Base-by-base conservation (phyloP, 1,139 yeast genomes). In the Diutina neorugosa region DNA sequence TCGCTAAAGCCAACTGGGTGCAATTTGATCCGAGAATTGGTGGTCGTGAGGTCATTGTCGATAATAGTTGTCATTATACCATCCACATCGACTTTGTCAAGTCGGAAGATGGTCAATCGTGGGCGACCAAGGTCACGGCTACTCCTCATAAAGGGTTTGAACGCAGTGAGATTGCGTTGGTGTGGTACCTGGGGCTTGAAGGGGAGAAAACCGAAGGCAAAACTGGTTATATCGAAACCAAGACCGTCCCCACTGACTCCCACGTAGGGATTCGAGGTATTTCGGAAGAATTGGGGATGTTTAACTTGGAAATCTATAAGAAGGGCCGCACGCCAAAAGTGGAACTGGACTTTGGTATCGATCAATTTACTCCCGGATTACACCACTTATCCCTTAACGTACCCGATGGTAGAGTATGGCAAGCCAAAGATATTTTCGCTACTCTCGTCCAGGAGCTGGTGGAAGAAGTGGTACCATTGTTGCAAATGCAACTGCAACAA, bases 11-110 rank as follows among this genome's bases (percentile, higher is more conserved):
- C 61, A 91, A 94, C 44, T 93, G 98, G 98, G 76, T 81, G 20
- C 71, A 76, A 51, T 93, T 84, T 65, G 98, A 94, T 64, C 93
- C 97, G 2, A 76, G 98, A 58, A 57, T 69, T 25, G 99, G 98
- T 40, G 98, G 99, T 0, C 73, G 79, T 55, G 94, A 93, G 62
- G 71, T 79, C 1, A 83, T 94, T 44, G 71, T 75, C 50, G 98
- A 93, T 65, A 66, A 70, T 23, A n/a, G 14, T 19, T 78, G 81
- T 58, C 81, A 81, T 55, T 66, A 90, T 3, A 77, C 79, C 56
- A 63, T 94, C 48, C 76, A 78, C 1, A 81, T 89, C 7, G 88
- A 85, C 57, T 87, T 90, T 65, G 85, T 86, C 41, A 93, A 93
- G 67, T 77, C 82, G 51, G 74, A 69, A 3, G 86, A 83, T 59